These are phyloP conservation scores for Rhododendron simsii DNA, from an alignment of 148 eudicot species.

Conservation along the genomic window DNA sequence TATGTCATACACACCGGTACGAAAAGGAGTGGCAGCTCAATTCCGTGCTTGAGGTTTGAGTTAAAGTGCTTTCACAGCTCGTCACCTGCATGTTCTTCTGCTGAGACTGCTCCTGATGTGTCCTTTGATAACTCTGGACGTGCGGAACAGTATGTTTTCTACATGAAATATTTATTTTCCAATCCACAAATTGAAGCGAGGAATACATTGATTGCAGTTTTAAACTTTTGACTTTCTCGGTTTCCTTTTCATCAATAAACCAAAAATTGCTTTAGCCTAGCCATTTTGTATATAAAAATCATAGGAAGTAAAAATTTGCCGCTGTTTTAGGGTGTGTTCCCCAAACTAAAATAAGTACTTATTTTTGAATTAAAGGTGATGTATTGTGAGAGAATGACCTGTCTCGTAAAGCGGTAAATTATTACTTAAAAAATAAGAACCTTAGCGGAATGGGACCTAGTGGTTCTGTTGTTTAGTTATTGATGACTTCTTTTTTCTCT, in stretches of 20 bases:
- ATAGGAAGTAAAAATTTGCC: background rate
- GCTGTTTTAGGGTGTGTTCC: background rate
- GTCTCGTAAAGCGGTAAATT: no score
- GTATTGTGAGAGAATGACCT: no score
- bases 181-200: background rate
- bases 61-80: slow-evolving; percentile 39
- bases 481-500: background rate
- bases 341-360: no score
- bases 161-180: background rate
- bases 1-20: slow-evolving; percentile 45
- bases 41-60: slow-evolving; percentile 32
- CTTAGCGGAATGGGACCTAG: no score
- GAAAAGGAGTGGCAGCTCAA: slow-evolving; percentile 31
- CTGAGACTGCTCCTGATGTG: slow-evolving; percentile 44
- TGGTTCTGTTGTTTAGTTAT: background rate
- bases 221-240: background rate
- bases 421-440: no score
- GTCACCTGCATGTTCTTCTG: slow-evolving; percentile 40
- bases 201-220: background rate
- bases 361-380: no score
- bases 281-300: background rate
- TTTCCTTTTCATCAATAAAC: background rate
- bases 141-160: slow-evolving; percentile 47
- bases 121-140: slow-evolving; percentile 41
- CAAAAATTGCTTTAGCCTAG: background rate